Evolutionary conservation across 1,284 basidiomycete species (phyloP), one percentile per base, ranked within the genome.

Genomic region (Exsudoporus floridanus): DNA sequence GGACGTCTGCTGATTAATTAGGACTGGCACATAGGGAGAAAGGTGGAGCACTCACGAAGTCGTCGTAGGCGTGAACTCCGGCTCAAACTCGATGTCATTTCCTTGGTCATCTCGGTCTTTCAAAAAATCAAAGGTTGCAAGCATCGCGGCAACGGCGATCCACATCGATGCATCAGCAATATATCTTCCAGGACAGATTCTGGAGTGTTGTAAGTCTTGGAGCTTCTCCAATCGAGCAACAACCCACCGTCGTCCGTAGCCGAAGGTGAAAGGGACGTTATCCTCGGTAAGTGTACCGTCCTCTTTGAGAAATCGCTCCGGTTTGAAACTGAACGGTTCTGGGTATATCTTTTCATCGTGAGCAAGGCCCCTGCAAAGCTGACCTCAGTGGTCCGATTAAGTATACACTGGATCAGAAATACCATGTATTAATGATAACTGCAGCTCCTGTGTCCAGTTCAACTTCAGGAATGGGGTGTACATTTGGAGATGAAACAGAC

Each of bases 351-450:
- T 52, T 7, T 70, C 58, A 54, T 79, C 73, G 46, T 77, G 73
- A 53, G 74, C 62, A 34, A 79, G 71, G n/a, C 73, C 74, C 77
- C 77, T 76, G 18, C 25, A 50, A 35, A 14, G 34, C 23, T 25
- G 23, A 38, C 6, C 28, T 52, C 9, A 39, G 18, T 49, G 18
- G 19, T 45, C 35, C 28, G 46, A 42, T 14, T 5, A n/a, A 27
- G n/a, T 23, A 19, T 36, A 34, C 33, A 34, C 7, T 34, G 12
- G 52, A 35, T 56, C 39, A 30, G 28, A 30, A 30, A 30, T 58
- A 77, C 77, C 77, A 79, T 16, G 74, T 65, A 55, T 79, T 80
- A 3, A 70, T 65, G 9, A 79, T 58, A 21, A 79, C 57, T 3
- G 74, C 72, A 0, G 73, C 53, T 18, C 70, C 71, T 57, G 30